Evolutionary conservation across 441 rosid species (phyloP), one percentile per base, ranked within the genome.

Genomic region (Codiaeum variegatum): DNA sequence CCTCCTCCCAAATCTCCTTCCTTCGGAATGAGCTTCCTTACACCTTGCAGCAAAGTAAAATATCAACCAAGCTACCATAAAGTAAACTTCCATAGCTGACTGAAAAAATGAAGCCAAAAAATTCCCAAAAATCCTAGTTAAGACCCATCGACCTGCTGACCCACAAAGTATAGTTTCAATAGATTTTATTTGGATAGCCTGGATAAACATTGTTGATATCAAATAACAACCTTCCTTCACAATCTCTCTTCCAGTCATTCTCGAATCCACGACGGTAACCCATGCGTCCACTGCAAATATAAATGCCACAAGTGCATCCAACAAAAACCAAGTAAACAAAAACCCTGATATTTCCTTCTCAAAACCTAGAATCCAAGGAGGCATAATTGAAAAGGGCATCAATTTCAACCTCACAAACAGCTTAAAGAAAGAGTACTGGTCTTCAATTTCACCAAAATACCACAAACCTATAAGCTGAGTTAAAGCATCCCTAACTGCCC

Each of bases 401-500:
- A 94, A 71, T 80, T 94, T 91, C 75, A 94, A 78, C 85, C 97
- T 86, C 69, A 94, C 84, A 79, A 94, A 91, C 3, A 94, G 82
- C 88, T 89, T 88, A 46, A 94, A 91, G 80, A 92, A 92, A 1
- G 97, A 88, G 83, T 80, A 90, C 61, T 90, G 98, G 85, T 93
- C 97, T 78, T 91, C 88, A 64, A 91, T 85, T 62, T 90, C 94
- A 19, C 97, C 93, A 60, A 95, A 93, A 72, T 83, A 90, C 97
- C 97, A 95, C 75, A 91, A 75, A 6, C 98, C 99, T 1, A 91
- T 82, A 67, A 95, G 85, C 90, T 90, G 99, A 28, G 95, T 90
- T 76, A 93, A 70, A 1, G 97, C 96, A 77, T 96, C 99, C 74
- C 97, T 85, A 66, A 93, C 90, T 0, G 98, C 98, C 98, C 98